Conservation (phyloP, 1,284 basidiomycete species). For the Marasmius sp. region DNA sequence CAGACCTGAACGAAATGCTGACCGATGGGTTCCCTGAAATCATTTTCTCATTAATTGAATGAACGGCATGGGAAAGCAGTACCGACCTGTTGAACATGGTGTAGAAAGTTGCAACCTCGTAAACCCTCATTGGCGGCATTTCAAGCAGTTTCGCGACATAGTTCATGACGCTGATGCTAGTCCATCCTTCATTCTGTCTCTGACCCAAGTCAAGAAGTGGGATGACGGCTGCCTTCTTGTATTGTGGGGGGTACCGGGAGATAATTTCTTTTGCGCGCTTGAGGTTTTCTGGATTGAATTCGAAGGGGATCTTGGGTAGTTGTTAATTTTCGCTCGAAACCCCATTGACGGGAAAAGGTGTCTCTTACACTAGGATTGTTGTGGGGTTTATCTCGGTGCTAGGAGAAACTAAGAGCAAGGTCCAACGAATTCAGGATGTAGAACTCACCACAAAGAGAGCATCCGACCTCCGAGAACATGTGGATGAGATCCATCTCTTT, state of each 20-base stretch:
- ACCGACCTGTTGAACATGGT: conserved; percentile 96
- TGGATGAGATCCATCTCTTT: conserved; percentile 8
- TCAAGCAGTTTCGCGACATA: conserved; percentile 91
- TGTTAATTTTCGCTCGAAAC: not conserved
- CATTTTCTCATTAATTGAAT: conserved; percentile 3
- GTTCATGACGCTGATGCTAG: conserved; percentile 99
- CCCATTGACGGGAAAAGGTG: not conserved
- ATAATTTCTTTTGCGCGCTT: conserved; percentile 90
- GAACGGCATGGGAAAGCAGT: not conserved
- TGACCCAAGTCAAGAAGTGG: conserved; percentile 96
- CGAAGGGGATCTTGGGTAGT: conserved; percentile 77
- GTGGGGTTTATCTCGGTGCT: conserved; percentile 93
- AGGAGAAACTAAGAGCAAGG: not conserved
- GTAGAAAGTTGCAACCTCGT: conserved; percentile 99
- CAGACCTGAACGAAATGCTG: conserved; percentile 96
- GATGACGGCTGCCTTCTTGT: conserved; percentile 97
- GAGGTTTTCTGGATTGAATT: conserved; percentile 81
- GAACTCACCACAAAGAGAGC: conserved; percentile 54
- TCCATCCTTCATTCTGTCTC: conserved; percentile 98
- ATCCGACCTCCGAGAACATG: conserved; percentile 43
- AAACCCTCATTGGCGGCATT: conserved; percentile 98
- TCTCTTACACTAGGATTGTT: conserved; percentile 80
- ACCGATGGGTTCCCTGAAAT: conserved; percentile 86
- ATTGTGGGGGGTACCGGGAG: conserved; percentile 91
- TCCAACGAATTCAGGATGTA: not conserved